Conservation (phyloP, 1,284 basidiomycete species). For the Cyathus pygmaeus region DNA sequence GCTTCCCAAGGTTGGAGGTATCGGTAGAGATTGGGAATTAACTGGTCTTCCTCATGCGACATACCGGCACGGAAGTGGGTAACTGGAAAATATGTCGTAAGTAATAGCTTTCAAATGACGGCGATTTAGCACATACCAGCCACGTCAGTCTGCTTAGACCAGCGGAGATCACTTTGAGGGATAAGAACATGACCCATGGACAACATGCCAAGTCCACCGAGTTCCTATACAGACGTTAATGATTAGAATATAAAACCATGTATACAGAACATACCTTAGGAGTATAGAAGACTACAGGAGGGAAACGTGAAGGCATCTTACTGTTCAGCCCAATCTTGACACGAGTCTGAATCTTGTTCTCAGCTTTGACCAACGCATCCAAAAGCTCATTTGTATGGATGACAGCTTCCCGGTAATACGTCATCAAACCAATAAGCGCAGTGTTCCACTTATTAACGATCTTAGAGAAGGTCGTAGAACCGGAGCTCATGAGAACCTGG, state of each 20-base stretch:
- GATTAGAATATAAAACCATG: not conserved
- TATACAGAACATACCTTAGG: slow-evolving; percentile 67
- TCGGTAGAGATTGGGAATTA: slow-evolving; percentile 97
- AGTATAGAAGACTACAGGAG: slow-evolving; percentile 96
- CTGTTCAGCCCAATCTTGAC: slow-evolving; percentile 99
- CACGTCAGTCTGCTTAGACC: slow-evolving; percentile 98
- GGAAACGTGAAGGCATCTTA: slow-evolving; percentile 99
- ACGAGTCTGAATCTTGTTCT: slow-evolving; percentile 99
- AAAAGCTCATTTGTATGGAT: slow-evolving; percentile 97
- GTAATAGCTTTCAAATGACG: not conserved
- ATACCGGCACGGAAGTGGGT: slow-evolving; percentile 98
- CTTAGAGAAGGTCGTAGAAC: slow-evolving; percentile 98
- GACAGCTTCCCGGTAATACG: slow-evolving; percentile 99
- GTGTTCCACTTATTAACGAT: slow-evolving; percentile 99
- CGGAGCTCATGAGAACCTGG: slow-evolving; percentile 98
- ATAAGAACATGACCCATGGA: slow-evolving; percentile 99
- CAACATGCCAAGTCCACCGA: slow-evolving; percentile 98
- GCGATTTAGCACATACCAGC: slow-evolving; percentile 65
- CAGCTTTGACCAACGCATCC: slow-evolving; percentile 94
- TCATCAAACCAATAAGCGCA: slow-evolving; percentile 93
- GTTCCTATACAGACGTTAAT: slow-evolving; percentile 62
- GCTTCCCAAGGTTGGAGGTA: slow-evolving; percentile 99
- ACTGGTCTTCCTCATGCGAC: slow-evolving; percentile 93
- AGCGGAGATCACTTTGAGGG: slow-evolving; percentile 95
- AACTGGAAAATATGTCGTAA: slow-evolving; percentile 53